Evolutionary conservation across 2,329 filamentous ascomycete species (phyloP).

Genomic region (Zymoseptoria passerinii): DNA sequence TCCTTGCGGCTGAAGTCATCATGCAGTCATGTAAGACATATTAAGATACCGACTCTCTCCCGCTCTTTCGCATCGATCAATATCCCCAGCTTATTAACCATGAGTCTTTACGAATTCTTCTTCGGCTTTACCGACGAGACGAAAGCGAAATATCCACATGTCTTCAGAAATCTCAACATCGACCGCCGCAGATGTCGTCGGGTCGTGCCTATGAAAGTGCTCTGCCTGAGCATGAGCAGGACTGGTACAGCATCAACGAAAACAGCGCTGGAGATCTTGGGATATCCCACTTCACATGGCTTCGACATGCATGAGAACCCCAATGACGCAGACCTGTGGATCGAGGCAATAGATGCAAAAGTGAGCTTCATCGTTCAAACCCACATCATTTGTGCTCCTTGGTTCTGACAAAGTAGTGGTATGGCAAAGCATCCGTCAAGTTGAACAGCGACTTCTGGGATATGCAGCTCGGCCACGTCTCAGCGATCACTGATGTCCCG

Average conservation of each 20-base stretch:
- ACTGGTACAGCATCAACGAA: slow-evolving; percentile 21
- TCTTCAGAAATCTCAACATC: slow-evolving; percentile 55
- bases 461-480: slow-evolving; percentile 25
- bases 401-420: slow-evolving; percentile 2
- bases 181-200: slow-evolving; percentile 52
- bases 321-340: slow-evolving; percentile 56
- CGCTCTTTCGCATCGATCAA: neutral
- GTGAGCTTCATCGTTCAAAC: neutral
- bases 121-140: slow-evolving; percentile 15
- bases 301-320: slow-evolving; percentile 39
- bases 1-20: neutral
- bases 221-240: slow-evolving; percentile 17
- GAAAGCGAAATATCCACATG: slow-evolving; percentile 24
- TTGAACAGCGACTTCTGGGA: slow-evolving; percentile 21
- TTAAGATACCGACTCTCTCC: neutral
- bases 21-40: neutral
- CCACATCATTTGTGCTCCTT: neutral
- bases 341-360: slow-evolving; percentile 55
- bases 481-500: slow-evolving; percentile 28
- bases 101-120: slow-evolving; percentile 7
- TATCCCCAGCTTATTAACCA: neutral
- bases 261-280: slow-evolving; percentile 12
- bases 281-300: slow-evolving; percentile 18
- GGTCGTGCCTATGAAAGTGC: slow-evolving; percentile 16
- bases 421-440: slow-evolving; percentile 3